phyloP scores from a whole-genome alignment of 495 filamentous ascomycete species.

The Podospora comata region DNA sequence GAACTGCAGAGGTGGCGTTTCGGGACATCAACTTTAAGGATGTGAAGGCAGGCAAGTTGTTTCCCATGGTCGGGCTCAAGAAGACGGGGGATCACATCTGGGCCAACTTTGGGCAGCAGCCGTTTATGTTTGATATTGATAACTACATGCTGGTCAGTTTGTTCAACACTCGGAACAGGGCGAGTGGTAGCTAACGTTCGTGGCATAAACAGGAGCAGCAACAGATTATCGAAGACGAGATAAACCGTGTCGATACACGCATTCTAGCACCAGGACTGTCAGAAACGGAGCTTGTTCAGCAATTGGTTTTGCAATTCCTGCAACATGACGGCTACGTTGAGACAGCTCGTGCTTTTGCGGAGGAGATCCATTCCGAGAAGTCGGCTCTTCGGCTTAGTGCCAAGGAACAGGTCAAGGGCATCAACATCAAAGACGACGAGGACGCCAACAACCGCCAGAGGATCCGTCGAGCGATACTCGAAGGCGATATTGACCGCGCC shows the following conservation, averaged over 20 bases:
- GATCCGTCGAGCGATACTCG: slow-evolving; percentile 83
- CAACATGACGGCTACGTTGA: slow-evolving; percentile 97
- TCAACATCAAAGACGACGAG: slow-evolving; percentile 75
- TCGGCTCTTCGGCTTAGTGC: slow-evolving; percentile 57
- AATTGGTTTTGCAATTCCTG: slow-evolving; percentile 76
- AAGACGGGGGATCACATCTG: slow-evolving; percentile 76
- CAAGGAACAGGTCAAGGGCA: slow-evolving; percentile 52
- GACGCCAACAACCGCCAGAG: slow-evolving; percentile 79
- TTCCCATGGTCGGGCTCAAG: slow-evolving; percentile 93
- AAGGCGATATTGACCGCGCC: slow-evolving; percentile 90
- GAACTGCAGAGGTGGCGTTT: slow-evolving; percentile 70
- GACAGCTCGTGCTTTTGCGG: slow-evolving; percentile 81
- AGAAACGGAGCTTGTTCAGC: slow-evolving; percentile 77
- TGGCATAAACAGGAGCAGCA: slow-evolving; percentile 55
- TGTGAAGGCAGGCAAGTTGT: slow-evolving; percentile 54
- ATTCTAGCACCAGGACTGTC: slow-evolving; percentile 63
- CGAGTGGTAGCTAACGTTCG: neutral
- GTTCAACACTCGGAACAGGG: neutral
- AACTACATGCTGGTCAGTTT: slow-evolving; percentile 68
- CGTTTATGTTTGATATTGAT: slow-evolving; percentile 93
- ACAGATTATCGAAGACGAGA: slow-evolving; percentile 49
- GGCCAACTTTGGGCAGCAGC: slow-evolving; percentile 87
- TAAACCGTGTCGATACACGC: slow-evolving; percentile 37
- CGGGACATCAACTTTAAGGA: slow-evolving; percentile 70
- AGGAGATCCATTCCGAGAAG: slow-evolving; percentile 74